These are phyloP conservation scores for Lolium multiflorum DNA, from an alignment of 176 grass and related monocot genomes.

Conservation along the genomic window DNA sequence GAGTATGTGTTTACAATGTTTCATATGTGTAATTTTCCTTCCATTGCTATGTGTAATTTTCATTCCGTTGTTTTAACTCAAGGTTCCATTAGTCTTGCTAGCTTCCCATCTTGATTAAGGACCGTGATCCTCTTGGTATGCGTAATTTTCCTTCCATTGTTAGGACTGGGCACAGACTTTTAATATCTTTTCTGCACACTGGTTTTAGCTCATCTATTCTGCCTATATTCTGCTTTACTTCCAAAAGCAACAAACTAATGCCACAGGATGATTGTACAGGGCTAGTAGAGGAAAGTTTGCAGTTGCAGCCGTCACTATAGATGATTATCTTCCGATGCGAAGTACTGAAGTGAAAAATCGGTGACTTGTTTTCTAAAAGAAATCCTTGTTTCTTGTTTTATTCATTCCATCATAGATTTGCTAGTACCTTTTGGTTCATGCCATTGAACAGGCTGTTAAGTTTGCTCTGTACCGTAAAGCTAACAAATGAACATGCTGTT, in stretches of 20 bases:
- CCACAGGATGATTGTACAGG: constrained; percentile 53
- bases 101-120: not conserved
- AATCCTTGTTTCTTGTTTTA: constrained; percentile 27
- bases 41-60: no score
- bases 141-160: not conserved
- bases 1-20: not conserved
- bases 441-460: not conserved
- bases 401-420: not conserved
- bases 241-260: constrained; percentile 6
- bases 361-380: constrained; percentile 41
- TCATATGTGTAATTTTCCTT: not conserved
- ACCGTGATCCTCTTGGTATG: not conserved
- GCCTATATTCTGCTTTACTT: not conserved
- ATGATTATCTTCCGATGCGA: constrained; percentile 89
- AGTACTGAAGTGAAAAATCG: constrained; percentile 91
- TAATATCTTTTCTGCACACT: not conserved
- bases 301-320: constrained; percentile 52
- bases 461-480: not conserved
- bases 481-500: not conserved
- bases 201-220: constrained; percentile 15
- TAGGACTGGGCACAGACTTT: not conserved
- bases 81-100: no score
- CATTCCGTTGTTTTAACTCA: no score
- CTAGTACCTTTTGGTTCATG: not conserved
- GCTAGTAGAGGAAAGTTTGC: constrained; percentile 52